These are phyloP conservation scores for Agastache rugosa DNA, from an alignment of 257 asterid genomes.

Conservation along the genomic window DNA sequence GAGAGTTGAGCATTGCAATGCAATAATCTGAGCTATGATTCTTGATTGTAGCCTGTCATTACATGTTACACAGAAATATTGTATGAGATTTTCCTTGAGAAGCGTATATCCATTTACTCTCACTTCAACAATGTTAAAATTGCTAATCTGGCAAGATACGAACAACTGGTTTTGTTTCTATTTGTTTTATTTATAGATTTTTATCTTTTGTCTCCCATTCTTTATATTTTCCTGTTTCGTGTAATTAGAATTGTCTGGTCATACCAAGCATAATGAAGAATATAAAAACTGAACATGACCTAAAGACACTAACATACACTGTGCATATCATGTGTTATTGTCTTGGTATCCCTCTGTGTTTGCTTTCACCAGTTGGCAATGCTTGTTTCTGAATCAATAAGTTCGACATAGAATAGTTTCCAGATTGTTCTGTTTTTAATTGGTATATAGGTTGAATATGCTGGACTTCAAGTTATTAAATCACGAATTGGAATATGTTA, in stretches of 20 bases:
- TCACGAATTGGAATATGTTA: constrained; percentile 9
- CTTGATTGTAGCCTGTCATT: neutral
- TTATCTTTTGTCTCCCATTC: neutral
- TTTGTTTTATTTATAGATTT: neutral
- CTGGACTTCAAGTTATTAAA: neutral
- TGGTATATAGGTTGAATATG: neutral
- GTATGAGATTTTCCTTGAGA: constrained; percentile 17
- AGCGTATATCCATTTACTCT: neutral
- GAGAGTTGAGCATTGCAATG: neutral
- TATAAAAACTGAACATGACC: neutral
- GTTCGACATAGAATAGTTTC: neutral
- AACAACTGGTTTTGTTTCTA: constrained; percentile 5
- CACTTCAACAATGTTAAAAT: constrained; percentile 7
- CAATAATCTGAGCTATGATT: constrained; percentile 1
- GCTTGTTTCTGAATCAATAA: constrained; percentile 1
- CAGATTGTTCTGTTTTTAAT: neutral
- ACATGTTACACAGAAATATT: neutral
- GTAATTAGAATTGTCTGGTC: constrained; percentile 29
- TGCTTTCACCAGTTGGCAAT: neutral
- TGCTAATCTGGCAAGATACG: constrained; percentile 19
- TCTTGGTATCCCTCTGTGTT: neutral
- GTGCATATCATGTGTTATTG: neutral
- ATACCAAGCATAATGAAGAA: constrained; percentile 1
- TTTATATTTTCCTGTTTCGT: neutral
- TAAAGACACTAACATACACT: neutral